phyloP scores from a whole-genome alignment of 805 yeast species.

The Candida peoriensis region DNA sequence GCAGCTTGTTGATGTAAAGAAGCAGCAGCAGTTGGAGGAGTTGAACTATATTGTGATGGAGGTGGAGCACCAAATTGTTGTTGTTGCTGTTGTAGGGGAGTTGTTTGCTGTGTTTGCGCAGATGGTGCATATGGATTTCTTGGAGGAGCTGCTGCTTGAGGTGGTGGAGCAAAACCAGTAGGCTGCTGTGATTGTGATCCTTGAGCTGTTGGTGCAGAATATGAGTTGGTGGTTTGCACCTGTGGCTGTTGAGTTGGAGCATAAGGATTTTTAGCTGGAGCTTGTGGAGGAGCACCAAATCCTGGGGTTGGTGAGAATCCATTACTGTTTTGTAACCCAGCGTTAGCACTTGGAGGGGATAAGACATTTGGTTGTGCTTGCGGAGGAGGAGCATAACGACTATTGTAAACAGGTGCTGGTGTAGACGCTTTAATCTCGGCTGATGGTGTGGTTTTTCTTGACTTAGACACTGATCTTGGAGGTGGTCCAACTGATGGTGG shows the following conservation, averaged over 20 bases:
- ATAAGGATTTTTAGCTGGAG: conserved; percentile 29
- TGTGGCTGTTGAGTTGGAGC: conserved; percentile 9
- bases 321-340: conserved; percentile 14
- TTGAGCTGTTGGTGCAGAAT: conserved; percentile 24
- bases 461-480: conserved; percentile 28
- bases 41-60: conserved; percentile 15
- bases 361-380: conserved; percentile 17
- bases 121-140: conserved; percentile 34
- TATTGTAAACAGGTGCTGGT: conserved; percentile 20
- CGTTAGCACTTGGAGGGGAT: neutral
- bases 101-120: conserved; percentile 19
- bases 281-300: conserved; percentile 7
- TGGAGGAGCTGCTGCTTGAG: conserved; percentile 19
- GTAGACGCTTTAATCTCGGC: conserved; percentile 19
- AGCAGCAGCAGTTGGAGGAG: conserved; percentile 10
- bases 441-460: conserved; percentile 13
- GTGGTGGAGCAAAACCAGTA: conserved; percentile 15
- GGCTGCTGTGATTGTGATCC: conserved; percentile 15
- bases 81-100: conserved; percentile 27
- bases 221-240: conserved; percentile 29
- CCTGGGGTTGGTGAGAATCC: conserved; percentile 33
- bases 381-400: conserved; percentile 32
- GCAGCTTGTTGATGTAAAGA: conserved; percentile 16
- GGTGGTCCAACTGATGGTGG: conserved; percentile 30
- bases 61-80: conserved; percentile 31